Percentiles rank a stretch among this genome's conserved stretches.
phyloP scores from a whole-genome alignment of 1,139 yeast species.

The Candida anutae region DNA sequence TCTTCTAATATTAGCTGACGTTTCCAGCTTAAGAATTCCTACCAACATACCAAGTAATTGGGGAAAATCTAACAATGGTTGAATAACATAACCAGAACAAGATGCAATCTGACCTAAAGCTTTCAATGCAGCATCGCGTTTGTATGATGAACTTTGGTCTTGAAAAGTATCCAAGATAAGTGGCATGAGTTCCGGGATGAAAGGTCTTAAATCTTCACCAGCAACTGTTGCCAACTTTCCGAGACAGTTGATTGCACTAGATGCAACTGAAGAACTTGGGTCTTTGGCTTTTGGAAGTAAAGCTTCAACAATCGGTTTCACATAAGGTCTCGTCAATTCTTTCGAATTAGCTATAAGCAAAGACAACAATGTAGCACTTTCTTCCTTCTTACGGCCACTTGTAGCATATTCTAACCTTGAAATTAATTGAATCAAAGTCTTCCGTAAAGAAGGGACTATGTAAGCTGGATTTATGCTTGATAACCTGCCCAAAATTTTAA shows the following conservation, averaged over 20 bases:
- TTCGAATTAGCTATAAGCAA: conserved; percentile 70
- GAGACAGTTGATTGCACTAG: conserved; percentile 80
- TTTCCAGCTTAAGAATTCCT: conserved; percentile 73
- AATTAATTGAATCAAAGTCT: conserved; percentile 74
- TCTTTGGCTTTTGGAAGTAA: conserved; percentile 73
- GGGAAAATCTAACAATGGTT: conserved; percentile 88
- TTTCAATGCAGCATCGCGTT: conserved; percentile 83
- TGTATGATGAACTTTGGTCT: conserved; percentile 80
- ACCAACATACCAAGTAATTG: conserved; percentile 77
- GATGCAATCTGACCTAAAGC: conserved; percentile 85
- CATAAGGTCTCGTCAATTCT: conserved; percentile 80
- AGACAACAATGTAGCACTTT: conserved; percentile 71
- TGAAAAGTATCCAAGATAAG: conserved; percentile 79
- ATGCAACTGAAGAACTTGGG: conserved; percentile 67
- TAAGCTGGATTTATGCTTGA: conserved; percentile 90
- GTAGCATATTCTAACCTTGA: conserved; percentile 80
- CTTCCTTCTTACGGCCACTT: conserved; percentile 75
- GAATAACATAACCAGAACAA: conserved; percentile 91
- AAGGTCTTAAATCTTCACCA: conserved; percentile 74
- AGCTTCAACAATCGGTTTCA: conserved; percentile 81
- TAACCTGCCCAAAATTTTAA: conserved; percentile 73
- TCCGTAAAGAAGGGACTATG: conserved; percentile 86
- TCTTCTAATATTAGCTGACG: conserved; percentile 63
- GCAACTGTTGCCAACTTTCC: conserved; percentile 88
- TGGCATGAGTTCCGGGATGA: conserved; percentile 76